Conservation (phyloP, 1,284 basidiomycete species). For the Mycena sp. region DNA sequence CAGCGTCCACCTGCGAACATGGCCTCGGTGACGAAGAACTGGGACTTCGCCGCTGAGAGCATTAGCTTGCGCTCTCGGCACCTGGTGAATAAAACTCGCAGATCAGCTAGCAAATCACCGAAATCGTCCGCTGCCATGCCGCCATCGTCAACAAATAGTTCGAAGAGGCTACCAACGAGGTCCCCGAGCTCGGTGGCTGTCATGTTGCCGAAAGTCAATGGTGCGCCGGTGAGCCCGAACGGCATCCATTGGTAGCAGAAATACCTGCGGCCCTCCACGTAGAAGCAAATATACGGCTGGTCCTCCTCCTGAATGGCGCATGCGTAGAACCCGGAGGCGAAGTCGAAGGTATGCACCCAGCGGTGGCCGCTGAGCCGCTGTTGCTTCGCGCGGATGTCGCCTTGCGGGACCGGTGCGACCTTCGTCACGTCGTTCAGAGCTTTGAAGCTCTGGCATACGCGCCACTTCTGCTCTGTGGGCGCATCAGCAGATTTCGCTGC, state of each 20-base stretch:
- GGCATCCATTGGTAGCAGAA: constrained; percentile 43
- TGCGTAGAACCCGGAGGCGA: constrained; percentile 44
- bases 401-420: constrained; percentile 42
- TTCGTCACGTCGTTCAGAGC: constrained; percentile 23
- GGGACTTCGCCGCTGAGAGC: constrained; percentile 40
- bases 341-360: constrained; percentile 43
- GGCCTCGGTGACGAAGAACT: constrained; percentile 42
- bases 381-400: constrained; percentile 47
- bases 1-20: constrained; percentile 44
- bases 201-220: no score
- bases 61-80: constrained; percentile 40
- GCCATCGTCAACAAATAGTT: constrained; percentile 47
- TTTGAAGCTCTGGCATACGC: no score
- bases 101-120: constrained; percentile 28
- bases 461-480: not conserved
- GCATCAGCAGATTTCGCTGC: not conserved
- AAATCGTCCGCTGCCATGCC: constrained; percentile 46
- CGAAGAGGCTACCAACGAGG: no score
- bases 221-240: no score
- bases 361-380: constrained; percentile 41
- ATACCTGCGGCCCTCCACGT: constrained; percentile 49
- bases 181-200: no score
- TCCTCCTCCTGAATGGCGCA: no score
- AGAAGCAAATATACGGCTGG: constrained; percentile 47
- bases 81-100: constrained; percentile 37